Conservation (phyloP, 192 early-diverging fungal species). For the Rhizophagus clarus region DNA sequence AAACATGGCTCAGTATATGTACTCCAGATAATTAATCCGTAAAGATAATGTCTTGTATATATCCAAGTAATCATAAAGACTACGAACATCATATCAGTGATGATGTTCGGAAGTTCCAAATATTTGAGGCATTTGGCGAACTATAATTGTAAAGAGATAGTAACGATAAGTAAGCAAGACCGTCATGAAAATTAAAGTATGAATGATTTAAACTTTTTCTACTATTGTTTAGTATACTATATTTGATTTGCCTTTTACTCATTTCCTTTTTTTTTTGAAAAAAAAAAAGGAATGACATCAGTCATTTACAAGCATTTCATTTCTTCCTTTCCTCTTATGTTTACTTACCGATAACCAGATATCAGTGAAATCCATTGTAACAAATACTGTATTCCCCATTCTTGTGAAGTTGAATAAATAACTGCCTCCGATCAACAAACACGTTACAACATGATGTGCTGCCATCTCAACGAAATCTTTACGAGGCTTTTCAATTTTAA, state of each 20-base stretch:
- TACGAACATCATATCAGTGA: constrained; percentile 66
- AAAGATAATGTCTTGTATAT: constrained; percentile 75
- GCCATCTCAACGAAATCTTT: constrained; percentile 60
- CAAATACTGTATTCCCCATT: constrained; percentile 64
- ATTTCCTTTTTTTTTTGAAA: too few species aligned
- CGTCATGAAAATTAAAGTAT: neutral
- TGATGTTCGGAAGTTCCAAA: constrained; percentile 48
- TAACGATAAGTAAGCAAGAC: neutral
- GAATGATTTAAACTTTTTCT: neutral
- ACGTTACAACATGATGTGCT: constrained; percentile 63
- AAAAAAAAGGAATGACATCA: too few species aligned
- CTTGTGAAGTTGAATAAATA: constrained; percentile 63
- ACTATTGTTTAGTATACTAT: too few species aligned
- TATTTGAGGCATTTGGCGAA: constrained; percentile 81
- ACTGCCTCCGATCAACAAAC: constrained; percentile 57
- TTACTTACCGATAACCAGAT: constrained; percentile 58
- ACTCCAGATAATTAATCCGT: constrained; percentile 62
- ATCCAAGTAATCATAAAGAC: constrained; percentile 73
- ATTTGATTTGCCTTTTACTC: too few species aligned
- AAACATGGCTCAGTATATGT: constrained; percentile 60
- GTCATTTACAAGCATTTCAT: too few species aligned
- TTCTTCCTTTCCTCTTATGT: neutral
- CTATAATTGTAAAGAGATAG: constrained; percentile 35
- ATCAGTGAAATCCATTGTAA: constrained; percentile 69
- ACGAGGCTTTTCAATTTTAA: constrained; percentile 60